Conservation (phyloP, 305 asterid species). For the Fraxinus floribunda region DNA sequence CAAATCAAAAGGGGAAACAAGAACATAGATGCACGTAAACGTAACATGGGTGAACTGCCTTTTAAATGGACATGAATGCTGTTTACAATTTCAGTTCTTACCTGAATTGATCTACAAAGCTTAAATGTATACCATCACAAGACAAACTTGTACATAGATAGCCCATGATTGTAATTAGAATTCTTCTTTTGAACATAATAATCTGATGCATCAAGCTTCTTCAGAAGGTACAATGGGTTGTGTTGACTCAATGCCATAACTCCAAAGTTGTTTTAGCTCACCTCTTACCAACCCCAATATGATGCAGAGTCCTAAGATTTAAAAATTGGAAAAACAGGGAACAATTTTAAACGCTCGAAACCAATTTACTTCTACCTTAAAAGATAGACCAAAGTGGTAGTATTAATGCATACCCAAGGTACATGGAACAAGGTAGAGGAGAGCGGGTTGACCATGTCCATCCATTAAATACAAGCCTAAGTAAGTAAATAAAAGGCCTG, state of each 20-base stretch:
- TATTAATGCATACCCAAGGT: constrained; percentile 60
- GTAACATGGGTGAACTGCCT: not conserved
- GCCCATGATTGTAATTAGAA: not conserved
- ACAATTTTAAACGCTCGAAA: not conserved
- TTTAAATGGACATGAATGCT: not conserved
- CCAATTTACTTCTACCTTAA: not conserved
- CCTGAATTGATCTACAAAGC: not conserved
- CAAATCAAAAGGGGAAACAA: not conserved
- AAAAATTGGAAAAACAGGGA: not conserved
- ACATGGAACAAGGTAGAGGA: constrained; percentile 92
- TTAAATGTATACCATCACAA: not conserved
- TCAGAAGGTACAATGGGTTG: constrained; percentile 27
- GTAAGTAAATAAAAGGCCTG: constrained; percentile 82
- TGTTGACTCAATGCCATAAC: constrained; percentile 33
- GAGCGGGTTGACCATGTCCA: constrained; percentile 97
- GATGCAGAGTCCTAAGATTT: constrained; percentile 63
- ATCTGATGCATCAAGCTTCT: constrained; percentile 43
- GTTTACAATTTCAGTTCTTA: not conserved
- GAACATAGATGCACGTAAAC: not conserved
- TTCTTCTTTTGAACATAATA: not conserved
- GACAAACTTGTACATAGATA: not conserved
- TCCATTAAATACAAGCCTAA: constrained; percentile 83
- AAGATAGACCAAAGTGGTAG: not conserved
- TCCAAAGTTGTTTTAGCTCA: constrained; percentile 80
- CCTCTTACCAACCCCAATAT: constrained; percentile 68